These are phyloP conservation scores for Oropetium thomaeum DNA, from an alignment of 176 grass and related monocot species.

Conservation along the genomic window DNA sequence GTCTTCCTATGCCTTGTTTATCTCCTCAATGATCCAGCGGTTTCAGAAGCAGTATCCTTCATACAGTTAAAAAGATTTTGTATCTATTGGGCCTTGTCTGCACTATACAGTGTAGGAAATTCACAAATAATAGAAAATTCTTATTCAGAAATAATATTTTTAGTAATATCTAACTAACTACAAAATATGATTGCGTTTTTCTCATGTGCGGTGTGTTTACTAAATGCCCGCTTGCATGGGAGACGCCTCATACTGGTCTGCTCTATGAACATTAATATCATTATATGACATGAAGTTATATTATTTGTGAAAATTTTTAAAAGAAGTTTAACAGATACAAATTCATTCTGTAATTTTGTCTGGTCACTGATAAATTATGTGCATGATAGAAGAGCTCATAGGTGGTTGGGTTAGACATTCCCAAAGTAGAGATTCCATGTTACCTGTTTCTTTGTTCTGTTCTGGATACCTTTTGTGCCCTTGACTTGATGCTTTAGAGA, in stretches of 20 bases:
- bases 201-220: background rate
- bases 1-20: slow-evolving; percentile 99
- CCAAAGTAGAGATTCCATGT: background rate
- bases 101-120: background rate
- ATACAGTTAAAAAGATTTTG: background rate
- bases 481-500: slow-evolving; percentile 64
- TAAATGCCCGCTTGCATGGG: background rate
- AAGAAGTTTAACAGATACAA: background rate
- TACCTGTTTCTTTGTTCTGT: background rate
- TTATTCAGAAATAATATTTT: background rate
- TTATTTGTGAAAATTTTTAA: background rate
- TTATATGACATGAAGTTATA: background rate
- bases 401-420: background rate
- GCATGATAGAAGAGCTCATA: background rate
- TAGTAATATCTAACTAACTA: background rate
- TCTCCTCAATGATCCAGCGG: slow-evolving; percentile 83
- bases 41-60: slow-evolving; percentile 88
- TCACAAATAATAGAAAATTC: background rate
- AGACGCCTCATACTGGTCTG: background rate
- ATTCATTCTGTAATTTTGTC: background rate
- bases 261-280: background rate
- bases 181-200: background rate
- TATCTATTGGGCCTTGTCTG: background rate
- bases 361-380: background rate
- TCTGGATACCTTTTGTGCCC: background rate